Evolutionary conservation across 108 stramenopile species (phyloP), one percentile per base, ranked within the genome.

Genomic region (Aurantiochytrium sp.): DNA sequence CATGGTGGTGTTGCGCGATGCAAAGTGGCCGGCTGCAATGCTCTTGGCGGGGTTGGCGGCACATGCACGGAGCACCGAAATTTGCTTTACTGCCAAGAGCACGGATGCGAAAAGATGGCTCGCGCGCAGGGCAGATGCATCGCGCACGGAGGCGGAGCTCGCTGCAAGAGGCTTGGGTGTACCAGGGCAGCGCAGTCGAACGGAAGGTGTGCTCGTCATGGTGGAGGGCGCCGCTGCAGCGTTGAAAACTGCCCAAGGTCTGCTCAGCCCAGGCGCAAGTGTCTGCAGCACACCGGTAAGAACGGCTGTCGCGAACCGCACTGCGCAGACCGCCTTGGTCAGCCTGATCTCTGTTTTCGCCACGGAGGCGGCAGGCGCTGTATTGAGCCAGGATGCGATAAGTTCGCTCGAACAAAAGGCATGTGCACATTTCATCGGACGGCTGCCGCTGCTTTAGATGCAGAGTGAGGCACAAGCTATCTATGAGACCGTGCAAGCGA

Each of bases 121-220:
- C 97, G 96, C 64, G 64, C 2, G 0, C 25, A 18, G n/a, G 64
- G 97, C 43, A 97, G 97, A 90, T 98, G 98, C 91, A 97, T 97
- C 91, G 97, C 96, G 6, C 98, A 98, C 91, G 98, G 98, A 8
- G 98, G 98, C 47, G 98, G 98, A 12, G 95, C 96, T 60, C 91
- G 98, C 76, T 99, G 98, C 89, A 69, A 69, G 4, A 90, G 96
- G 44, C 89, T 92, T n/a, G 97, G 96, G 44, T 99, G 98, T 91
- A 92, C 73, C 69, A 99, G 98, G 92, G 97, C 91, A 95, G 96
- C 53, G 97, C 98, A 28, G 97, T 97, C 90, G 95, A 98, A 97
- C 5, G 94, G 95, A 83, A 97, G 95, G 90, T 99, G 98, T 89
- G 97, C 97, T 44, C 96, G 96, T 60, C 98, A 99, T 90, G 98